Evolutionary conservation across 2,329 filamentous ascomycete species (phyloP), one percentile per base, ranked within the genome.

Genomic region (Fusarium illudens): DNA sequence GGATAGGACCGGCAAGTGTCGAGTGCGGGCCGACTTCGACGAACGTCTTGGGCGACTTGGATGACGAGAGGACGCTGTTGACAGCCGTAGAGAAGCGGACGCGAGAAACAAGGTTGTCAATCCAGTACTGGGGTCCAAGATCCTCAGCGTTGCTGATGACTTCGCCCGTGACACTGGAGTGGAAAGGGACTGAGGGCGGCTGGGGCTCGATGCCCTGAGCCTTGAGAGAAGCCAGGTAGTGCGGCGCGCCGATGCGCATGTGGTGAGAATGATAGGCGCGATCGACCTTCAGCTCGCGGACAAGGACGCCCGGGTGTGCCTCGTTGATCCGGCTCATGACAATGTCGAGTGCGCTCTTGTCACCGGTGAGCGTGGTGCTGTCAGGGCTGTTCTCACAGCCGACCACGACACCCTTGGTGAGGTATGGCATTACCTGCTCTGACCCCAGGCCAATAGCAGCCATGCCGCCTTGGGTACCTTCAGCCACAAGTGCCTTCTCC

Each of bases 391-490:
- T 63, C 1, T 42, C 27, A 32, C 12, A 32, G 30, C 30, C 30
- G 12, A 32, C 30, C 12, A 32, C 12, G 30, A 32, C 12, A 32
- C 30, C 30, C 30, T 32, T 32, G 30, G 30, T 37, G 34, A 37
- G 34, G 58, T 57, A 37, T 37, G n/a, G 34, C 7, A 77, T 70
- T 6, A 78, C 76, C 4, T 69, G 66, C 32, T 67, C 77, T 37
- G 34, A 32, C 30, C 77, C 75, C 0, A 82, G 70, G 0, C 79
- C 79, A 11, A 82, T 71, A 2, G 79, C 79, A 4, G 79, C 77
- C 81, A 83, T 83, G 15, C 71, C 73, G 1, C 76, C 77, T 3
- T 36, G 51, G 11, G n/a, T 65, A 70, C 53, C 3, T 81, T 82
- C 10, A 82, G 78, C 57, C 79, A 78, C 58, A 79, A 83, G 30